A percentile compares a stretch with the other conserved stretches of the same genome.
Evolutionary conservation across 148 eudicot genomes (phyloP).

Genomic region (Diospyros kaki): DNA sequence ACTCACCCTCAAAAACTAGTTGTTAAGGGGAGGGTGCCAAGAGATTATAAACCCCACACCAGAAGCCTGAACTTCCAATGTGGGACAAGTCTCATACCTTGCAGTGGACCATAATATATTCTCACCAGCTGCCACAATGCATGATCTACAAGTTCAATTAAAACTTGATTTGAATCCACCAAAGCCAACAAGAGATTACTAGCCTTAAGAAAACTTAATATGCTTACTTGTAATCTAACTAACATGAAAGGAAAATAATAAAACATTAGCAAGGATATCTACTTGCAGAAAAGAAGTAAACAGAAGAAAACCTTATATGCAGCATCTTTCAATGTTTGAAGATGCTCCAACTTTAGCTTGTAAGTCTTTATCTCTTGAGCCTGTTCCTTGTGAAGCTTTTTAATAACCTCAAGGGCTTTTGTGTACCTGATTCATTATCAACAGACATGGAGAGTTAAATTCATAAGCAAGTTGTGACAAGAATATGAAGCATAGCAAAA

Average conservation of each 20-base stretch:
- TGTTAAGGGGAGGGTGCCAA: too few relatives aligned
- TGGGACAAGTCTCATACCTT: too few relatives aligned
- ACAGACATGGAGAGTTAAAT: not conserved
- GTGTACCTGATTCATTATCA: slow-evolving; percentile 62
- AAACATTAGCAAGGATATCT: not conserved
- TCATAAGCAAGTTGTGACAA: not conserved
- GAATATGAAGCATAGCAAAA: not conserved
- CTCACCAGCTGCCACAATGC: not conserved
- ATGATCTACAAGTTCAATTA: not conserved
- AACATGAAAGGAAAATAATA: not conserved
- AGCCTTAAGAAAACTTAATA: not conserved
- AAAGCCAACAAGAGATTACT: not conserved
- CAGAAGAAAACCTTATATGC: slow-evolving; percentile 67
- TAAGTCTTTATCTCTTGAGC: slow-evolving; percentile 88
- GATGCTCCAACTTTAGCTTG: slow-evolving; percentile 85
- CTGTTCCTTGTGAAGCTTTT: slow-evolving; percentile 99
- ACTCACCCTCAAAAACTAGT: too few relatives aligned
- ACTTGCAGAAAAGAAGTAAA: not conserved
- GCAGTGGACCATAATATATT: too few relatives aligned
- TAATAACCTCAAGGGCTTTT: slow-evolving; percentile 95
- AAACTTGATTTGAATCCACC: not conserved
- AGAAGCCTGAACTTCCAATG: too few relatives aligned
- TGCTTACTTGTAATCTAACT: not conserved
- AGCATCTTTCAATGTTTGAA: slow-evolving; percentile 89
- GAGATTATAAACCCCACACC: too few relatives aligned